phyloP scores from a whole-genome alignment of 139 green algal species.

The Desmodesmus armatus region DNA sequence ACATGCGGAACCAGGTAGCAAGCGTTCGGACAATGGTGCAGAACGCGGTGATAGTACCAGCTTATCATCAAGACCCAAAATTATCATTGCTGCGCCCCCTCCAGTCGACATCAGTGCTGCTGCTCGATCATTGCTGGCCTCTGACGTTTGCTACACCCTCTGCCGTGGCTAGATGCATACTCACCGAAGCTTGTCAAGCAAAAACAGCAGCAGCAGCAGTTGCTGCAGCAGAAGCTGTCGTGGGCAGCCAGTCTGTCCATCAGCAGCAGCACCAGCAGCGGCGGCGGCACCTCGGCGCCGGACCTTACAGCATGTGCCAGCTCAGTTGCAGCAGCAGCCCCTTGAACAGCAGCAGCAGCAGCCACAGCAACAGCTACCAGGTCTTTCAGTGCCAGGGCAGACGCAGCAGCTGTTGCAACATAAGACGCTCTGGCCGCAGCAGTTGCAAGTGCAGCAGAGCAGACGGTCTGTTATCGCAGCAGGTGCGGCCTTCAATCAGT shows the following conservation, averaged over 20 bases:
- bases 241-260: background rate
- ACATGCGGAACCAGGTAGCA: too few species aligned
- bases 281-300: background rate
- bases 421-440: background rate
- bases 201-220: background rate
- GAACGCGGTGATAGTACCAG: too few species aligned
- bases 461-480: too few species aligned
- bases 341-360: background rate
- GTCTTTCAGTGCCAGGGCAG: background rate
- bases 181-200: too few species aligned
- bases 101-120: too few species aligned
- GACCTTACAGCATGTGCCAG: background rate
- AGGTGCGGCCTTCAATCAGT: too few species aligned
- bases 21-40: too few species aligned
- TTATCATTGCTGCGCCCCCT: too few species aligned
- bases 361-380: background rate
- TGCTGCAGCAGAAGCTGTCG: background rate
- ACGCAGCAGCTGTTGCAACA: background rate
- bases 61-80: too few species aligned
- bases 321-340: background rate
- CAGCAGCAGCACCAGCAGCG: background rate
- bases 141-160: too few species aligned
- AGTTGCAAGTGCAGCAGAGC: too few species aligned
- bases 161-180: too few species aligned
- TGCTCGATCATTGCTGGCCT: background rate